These are phyloP conservation scores for Aspergillus hortae DNA, from an alignment of 2,329 filamentous ascomycete species.

Conservation along the genomic window DNA sequence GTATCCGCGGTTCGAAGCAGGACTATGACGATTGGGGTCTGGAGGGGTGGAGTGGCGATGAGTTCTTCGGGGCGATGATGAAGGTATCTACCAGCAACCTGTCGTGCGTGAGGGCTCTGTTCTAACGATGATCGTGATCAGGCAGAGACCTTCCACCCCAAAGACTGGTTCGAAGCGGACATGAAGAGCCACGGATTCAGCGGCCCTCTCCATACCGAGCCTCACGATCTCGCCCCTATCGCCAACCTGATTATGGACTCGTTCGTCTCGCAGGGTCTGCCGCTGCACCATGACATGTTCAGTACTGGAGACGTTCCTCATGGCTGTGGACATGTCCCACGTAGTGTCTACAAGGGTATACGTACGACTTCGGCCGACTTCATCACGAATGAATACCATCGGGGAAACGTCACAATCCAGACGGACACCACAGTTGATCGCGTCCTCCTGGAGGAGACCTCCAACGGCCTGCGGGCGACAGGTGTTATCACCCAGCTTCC, in stretches of 20 bases:
- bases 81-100: slow-evolving; percentile 38
- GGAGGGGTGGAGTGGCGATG: slow-evolving; percentile 54
- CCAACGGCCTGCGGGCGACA: slow-evolving; percentile 40
- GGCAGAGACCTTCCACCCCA: slow-evolving; percentile 57
- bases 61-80: slow-evolving; percentile 55
- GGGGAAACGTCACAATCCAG: slow-evolving; percentile 48
- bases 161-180: slow-evolving; percentile 55
- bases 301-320: slow-evolving; percentile 50
- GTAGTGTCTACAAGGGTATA: slow-evolving; percentile 52
- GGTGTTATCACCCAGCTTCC: slow-evolving; percentile 21
- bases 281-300: slow-evolving; percentile 59
- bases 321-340: slow-evolving; percentile 54
- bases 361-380: slow-evolving; percentile 56
- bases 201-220: slow-evolving; percentile 55
- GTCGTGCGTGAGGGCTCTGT: neutral
- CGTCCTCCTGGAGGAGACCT: slow-evolving; percentile 44
- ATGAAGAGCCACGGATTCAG: slow-evolving; percentile 48
- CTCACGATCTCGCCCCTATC: slow-evolving; percentile 58
- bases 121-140: slow-evolving; percentile 13
- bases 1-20: slow-evolving; percentile 41
- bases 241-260: slow-evolving; percentile 54
- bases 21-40: slow-evolving; percentile 55
- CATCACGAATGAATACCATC: slow-evolving; percentile 40
- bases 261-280: slow-evolving; percentile 52
- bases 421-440: slow-evolving; percentile 52